A percentile compares a stretch with the other conserved stretches of the same genome.
These are phyloP conservation scores for Blastomyces silverae DNA, from an alignment of 2,329 filamentous ascomycete genomes.

Conservation along the genomic window DNA sequence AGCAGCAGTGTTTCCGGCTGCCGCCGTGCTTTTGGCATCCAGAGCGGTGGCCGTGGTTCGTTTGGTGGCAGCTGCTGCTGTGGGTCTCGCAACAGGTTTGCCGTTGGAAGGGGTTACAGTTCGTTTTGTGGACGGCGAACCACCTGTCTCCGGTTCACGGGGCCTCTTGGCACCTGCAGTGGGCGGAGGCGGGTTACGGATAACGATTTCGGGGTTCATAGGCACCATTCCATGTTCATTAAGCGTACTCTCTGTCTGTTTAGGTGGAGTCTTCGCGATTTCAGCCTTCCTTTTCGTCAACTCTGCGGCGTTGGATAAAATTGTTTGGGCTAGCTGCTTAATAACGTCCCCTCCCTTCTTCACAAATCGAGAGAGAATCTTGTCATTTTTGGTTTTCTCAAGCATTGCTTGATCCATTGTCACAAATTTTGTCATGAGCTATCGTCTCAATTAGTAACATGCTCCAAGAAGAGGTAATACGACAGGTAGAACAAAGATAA, in stretches of 20 bases:
- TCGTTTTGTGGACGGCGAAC: conserved; percentile 35
- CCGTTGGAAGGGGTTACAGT: conserved; percentile 32
- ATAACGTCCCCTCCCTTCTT: conserved; percentile 54
- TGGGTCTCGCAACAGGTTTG: conserved; percentile 30
- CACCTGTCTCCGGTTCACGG: conserved; percentile 35
- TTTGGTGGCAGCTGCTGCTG: conserved; percentile 26
- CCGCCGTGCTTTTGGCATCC: conserved; percentile 31
- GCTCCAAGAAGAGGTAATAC: background rate
- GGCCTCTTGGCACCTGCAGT: conserved; percentile 36
- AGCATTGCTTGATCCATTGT: conserved; percentile 54
- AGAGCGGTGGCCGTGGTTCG: conserved; percentile 23
- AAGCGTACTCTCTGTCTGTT: conserved; percentile 15
- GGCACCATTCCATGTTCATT: conserved; percentile 1
- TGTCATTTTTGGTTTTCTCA: conserved; percentile 54
- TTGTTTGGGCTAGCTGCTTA: conserved; percentile 50
- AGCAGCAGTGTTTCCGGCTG: conserved; percentile 21
- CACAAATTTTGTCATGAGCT: conserved; percentile 51
- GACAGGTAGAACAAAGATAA: background rate
- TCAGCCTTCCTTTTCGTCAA: conserved; percentile 42
- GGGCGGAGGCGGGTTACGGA: conserved; percentile 16
- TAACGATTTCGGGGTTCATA: conserved; percentile 15
- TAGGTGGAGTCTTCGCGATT: conserved; percentile 29
- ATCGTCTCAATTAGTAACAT: conserved; percentile 24
- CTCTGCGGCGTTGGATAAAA: conserved; percentile 45
- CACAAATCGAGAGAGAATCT: conserved; percentile 50